These are phyloP conservation scores for Psilocybe mexicana DNA, from an alignment of 1,284 basidiomycete species.

Conservation along the genomic window DNA sequence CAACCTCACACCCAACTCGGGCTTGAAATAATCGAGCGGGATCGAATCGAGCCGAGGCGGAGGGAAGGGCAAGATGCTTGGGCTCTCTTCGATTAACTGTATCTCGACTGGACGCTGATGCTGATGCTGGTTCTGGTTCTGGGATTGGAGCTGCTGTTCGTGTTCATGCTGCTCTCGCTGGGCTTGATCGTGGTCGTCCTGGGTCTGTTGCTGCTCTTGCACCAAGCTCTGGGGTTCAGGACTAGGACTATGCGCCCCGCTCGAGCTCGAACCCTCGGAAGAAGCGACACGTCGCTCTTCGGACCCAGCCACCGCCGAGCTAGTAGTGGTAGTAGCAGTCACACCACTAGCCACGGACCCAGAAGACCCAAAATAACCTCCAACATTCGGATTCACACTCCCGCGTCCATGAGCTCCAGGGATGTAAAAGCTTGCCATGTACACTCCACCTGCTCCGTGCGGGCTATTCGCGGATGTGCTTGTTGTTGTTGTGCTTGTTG, in stretches of 20 bases:
- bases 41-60: conserved; percentile 28
- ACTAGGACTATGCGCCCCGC: background rate
- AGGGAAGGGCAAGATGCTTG: conserved; percentile 27
- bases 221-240: background rate
- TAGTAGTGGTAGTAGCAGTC: no score
- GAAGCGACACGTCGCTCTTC: background rate
- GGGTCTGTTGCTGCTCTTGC: background rate
- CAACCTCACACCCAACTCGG: conserved; percentile 22
- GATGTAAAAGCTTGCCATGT: conserved; percentile 22
- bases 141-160: conserved; percentile 9
- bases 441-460: background rate
- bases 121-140: conserved; percentile 3
- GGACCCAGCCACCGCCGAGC: background rate
- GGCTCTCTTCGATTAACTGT: conserved; percentile 12
- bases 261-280: background rate
- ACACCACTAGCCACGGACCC: no score
- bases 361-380: background rate
- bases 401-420: background rate
- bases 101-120: conserved; percentile 11
- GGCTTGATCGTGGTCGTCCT: background rate
- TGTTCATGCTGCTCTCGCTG: conserved; percentile 4
- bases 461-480: no score
- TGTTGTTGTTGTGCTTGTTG: no score
- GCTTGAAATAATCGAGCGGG: conserved; percentile 19
- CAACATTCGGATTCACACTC: background rate